Base-by-base conservation (phyloP, 1,139 yeast genomes). In the Kodamaea sp. region DNA sequence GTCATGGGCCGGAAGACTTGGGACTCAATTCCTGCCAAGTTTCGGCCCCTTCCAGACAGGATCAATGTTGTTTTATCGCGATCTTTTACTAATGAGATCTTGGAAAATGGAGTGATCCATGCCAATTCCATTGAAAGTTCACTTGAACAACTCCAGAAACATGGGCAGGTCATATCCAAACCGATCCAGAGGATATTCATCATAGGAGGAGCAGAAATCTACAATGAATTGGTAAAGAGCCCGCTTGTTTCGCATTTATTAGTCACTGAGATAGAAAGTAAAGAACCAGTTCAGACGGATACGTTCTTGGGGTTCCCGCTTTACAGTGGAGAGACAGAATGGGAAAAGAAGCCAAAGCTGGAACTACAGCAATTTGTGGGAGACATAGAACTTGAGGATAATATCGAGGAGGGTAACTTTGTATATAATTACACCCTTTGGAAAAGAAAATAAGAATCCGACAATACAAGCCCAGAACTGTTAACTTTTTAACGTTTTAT, bases 1-100 rank as follows among this genome's bases (percentile, higher is more conserved):
- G 72, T 94, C 7, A 92, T 94, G 99, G 99, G 99, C 5, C 73
- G 97, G 37, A 84, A 81, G 53, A 92, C 98, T 1, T 92, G 97
- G 96, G 94, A 89, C 24, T 86, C 96, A 7, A 89, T 92, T 29
- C 98, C 98, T 0, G 42, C 61, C 1, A 80, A 73, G 55, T 92
- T 88, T 61, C 70, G 96, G 44, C 99, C 99, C 0, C 70, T 92
- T 31, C 82, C 83, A 2, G 77, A 72, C 34, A 71, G 99, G 37
- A 44, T 80, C 28, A 94, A 94, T 55, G 78, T 90, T 8, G 78
- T 92, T 0, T 62, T 92, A 13, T 83, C 95, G 4, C 66, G 90
- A 30, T 42, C 61, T 36, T 43, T 48, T 38, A 19, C 32, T 11
- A 48, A 49, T 34, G 50, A 48, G 7, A 30, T 41, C 6, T 32